A percentile compares a stretch with the other conserved stretches of the same genome.
Evolutionary conservation across 2,329 filamentous ascomycete species (phyloP).

Genomic region (Graphilbum fragrans): DNA sequence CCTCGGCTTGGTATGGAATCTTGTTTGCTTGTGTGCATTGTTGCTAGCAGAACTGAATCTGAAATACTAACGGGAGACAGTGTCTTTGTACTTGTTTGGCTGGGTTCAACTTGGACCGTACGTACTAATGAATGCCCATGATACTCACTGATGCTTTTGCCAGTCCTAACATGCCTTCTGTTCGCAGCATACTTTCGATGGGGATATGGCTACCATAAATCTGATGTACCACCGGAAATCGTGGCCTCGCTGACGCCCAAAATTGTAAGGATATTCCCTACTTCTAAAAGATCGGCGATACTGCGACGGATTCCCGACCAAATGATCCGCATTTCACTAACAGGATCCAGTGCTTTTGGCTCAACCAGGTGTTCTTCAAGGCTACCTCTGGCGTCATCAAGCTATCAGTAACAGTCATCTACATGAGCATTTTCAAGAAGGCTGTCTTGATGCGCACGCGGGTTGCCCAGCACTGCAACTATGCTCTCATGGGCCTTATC

Average conservation of each 20-base stretch:
- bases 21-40: too few species aligned
- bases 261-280: background rate
- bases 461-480: background rate
- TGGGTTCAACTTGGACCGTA: constrained; percentile 1
- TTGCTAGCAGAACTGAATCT: too few species aligned
- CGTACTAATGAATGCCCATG: background rate
- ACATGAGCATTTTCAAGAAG: constrained; percentile 2
- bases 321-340: background rate
- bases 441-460: background rate
- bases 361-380: constrained; percentile 3
- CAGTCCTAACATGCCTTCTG: background rate
- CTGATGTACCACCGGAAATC: background rate
- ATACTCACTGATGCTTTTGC: background rate
- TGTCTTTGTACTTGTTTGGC: background rate
- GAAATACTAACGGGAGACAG: background rate
- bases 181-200: constrained; percentile 1
- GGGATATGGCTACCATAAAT: constrained; percentile 4
- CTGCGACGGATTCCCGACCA: too few species aligned
- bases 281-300: too few species aligned
- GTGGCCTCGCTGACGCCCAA: background rate
- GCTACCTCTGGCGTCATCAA: constrained; percentile 1
- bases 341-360: background rate
- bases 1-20: background rate
- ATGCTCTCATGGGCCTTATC: background rate
- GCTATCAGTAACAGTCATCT: background rate